Conservation (phyloP, 2,329 filamentous ascomycete genomes). For the Aspergillus brasiliensis region DNA sequence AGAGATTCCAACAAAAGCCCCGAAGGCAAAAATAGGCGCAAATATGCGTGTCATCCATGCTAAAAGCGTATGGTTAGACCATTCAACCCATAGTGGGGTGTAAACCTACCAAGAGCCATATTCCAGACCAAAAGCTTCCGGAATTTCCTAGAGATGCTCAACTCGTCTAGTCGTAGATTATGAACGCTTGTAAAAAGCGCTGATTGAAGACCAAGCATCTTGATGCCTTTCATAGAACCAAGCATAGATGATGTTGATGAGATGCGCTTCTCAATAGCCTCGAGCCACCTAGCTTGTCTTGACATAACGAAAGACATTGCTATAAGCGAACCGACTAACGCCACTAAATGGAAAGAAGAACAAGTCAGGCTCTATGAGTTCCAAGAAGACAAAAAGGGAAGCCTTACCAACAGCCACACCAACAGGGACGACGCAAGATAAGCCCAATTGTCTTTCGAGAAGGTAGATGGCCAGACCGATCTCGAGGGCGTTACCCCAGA, state of each 20-base stretch:
- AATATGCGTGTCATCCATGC: constrained; percentile 46
- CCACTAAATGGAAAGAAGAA: constrained; percentile 25
- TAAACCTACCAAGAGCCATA: constrained; percentile 38
- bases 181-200: constrained; percentile 44
- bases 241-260: constrained; percentile 52
- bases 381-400: neutral
- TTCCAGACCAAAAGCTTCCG: constrained; percentile 46
- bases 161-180: constrained; percentile 42
- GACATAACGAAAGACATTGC: constrained; percentile 41
- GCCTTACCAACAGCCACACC: constrained; percentile 44
- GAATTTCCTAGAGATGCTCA: constrained; percentile 46
- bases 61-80: constrained; percentile 9
- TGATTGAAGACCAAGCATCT: constrained; percentile 52
- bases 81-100: neutral
- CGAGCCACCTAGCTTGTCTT: constrained; percentile 51
- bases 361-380: neutral
- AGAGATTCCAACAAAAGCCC: constrained; percentile 46
- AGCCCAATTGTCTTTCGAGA: constrained; percentile 44
- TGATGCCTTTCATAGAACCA: constrained; percentile 55
- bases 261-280: constrained; percentile 54
- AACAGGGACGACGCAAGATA: constrained; percentile 49
- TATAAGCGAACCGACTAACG: constrained; percentile 38
- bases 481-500: constrained; percentile 49
- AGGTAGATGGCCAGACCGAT: constrained; percentile 50
- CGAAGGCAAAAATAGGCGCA: constrained; percentile 50